These are phyloP conservation scores for Gossypioides kirkii DNA, from an alignment of 345 rosid genomes.

Conservation along the genomic window DNA sequence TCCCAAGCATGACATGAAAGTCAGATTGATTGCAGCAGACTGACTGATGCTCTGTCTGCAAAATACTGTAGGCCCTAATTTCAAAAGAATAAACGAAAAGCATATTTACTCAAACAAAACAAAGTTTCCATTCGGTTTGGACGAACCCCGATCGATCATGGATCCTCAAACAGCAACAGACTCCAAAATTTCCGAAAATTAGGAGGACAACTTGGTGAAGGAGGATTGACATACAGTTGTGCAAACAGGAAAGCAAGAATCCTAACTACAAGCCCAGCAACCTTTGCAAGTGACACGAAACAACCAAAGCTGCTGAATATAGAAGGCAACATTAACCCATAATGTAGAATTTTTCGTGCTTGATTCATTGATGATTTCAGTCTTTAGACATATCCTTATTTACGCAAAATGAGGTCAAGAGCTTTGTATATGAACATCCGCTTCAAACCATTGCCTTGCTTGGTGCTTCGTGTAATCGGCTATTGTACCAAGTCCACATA, in stretches of 20 bases:
- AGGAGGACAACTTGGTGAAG: conserved; percentile 21
- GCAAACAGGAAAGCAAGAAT: conserved; percentile 33
- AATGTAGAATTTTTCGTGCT: conserved; percentile 26
- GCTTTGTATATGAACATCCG: conserved; percentile 20
- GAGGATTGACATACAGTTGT: conserved; percentile 24
- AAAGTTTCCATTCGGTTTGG: conserved; percentile 23
- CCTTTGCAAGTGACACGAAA: conserved; percentile 32
- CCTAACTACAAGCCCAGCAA: conserved; percentile 31
- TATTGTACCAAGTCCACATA: conserved; percentile 33
- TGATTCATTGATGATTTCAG: conserved; percentile 18
- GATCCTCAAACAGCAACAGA: conserved; percentile 18
- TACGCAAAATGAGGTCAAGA: conserved; percentile 20
- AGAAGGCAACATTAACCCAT: conserved; percentile 27
- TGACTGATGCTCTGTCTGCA: background rate
- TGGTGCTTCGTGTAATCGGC: conserved; percentile 32
- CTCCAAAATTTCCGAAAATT: conserved; percentile 31
- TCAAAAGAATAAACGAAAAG: background rate
- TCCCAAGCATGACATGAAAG: background rate
- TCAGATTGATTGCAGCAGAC: background rate
- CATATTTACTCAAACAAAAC: conserved; percentile 17
- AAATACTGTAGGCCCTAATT: background rate
- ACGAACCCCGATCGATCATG: conserved; percentile 10
- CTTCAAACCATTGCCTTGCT: conserved; percentile 18
- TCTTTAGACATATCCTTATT: conserved; percentile 28
- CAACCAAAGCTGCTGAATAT: conserved; percentile 33